These are phyloP conservation scores for Physocladia obscura DNA, from an alignment of 192 early-diverging fungal genomes.

Conservation along the genomic window DNA sequence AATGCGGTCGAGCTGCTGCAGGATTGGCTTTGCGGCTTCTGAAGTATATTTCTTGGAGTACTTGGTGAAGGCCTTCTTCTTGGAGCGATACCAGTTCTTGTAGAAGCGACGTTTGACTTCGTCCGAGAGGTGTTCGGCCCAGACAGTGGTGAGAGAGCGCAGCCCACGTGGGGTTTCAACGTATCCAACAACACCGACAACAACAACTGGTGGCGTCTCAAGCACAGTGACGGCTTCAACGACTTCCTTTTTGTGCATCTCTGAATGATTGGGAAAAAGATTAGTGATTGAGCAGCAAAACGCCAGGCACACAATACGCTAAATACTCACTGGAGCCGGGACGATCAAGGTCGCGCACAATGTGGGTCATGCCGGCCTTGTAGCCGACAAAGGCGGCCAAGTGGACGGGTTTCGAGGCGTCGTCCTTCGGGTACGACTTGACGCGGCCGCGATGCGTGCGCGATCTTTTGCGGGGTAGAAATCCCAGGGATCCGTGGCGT, in stretches of 20 bases:
- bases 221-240: constrained; percentile 99
- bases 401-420: constrained; percentile 90
- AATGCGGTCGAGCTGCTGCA: constrained; percentile 93
- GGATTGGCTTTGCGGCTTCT: constrained; percentile 78
- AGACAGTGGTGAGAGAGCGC: constrained; percentile 97
- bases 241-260: constrained; percentile 99
- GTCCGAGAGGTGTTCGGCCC: constrained; percentile 98
- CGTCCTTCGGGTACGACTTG: constrained; percentile 99
- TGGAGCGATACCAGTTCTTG: constrained; percentile 99
- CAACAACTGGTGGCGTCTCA: constrained; percentile 94
- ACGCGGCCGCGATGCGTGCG: constrained; percentile 89
- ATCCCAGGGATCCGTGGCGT: constrained; percentile 83
- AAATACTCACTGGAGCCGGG: constrained; percentile 83
- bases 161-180: constrained; percentile 98
- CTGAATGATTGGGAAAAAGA: constrained; percentile 37
- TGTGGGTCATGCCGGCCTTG: constrained; percentile 99
- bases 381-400: constrained; percentile 99
- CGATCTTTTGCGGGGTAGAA: constrained; percentile 88
- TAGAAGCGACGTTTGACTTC: constrained; percentile 99
- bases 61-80: constrained; percentile 99
- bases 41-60: constrained; percentile 93
- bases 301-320: not conserved
- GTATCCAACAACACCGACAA: constrained; percentile 99
- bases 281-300: constrained; percentile 24
- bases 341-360: constrained; percentile 98